Evolutionary conservation across 2,329 filamentous ascomycete genomes (phyloP).

Genomic region (Tolypocladium pustulatum): DNA sequence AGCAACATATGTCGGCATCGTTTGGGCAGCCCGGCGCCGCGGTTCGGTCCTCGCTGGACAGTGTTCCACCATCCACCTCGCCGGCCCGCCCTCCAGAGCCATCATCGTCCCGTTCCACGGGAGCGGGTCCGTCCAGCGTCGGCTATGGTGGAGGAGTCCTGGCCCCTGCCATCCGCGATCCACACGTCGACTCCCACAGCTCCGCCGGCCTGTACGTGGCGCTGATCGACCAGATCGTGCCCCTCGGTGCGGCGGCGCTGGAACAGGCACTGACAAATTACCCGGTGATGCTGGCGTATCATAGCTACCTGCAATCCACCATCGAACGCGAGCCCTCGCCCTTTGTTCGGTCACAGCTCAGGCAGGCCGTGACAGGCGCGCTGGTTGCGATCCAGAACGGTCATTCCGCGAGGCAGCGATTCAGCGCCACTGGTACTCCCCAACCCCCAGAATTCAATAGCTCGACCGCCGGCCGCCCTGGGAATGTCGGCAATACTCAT

Average conservation of each 20-base stretch:
- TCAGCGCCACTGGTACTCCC: not conserved
- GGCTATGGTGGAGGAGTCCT: not conserved
- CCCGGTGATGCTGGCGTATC: conserved; percentile 37
- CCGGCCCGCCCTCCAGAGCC: not conserved
- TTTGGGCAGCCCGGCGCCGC: not conserved
- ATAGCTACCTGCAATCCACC: conserved; percentile 35
- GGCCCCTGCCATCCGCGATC: not conserved
- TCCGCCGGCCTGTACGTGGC: conserved; percentile 32
- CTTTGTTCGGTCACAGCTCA: conserved; percentile 35
- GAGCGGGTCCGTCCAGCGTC: not conserved
- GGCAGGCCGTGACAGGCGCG: conserved; percentile 36
- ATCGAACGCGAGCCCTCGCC: conserved; percentile 43
- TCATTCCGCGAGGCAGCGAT: conserved; percentile 21
- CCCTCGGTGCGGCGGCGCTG: conserved; percentile 36
- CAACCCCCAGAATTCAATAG: not conserved
- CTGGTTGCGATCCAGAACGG: conserved; percentile 34
- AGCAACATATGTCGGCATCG: conserved; percentile 12
- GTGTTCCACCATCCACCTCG: not conserved
- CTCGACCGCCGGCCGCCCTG: not conserved
- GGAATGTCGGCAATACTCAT: not conserved
- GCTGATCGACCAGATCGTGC: conserved; percentile 43
- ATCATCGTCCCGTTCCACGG: not conserved
- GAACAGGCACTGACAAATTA: conserved; percentile 34
- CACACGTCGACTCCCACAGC: not conserved
- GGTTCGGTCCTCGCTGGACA: not conserved